Base-by-base conservation (phyloP, 176 grass and related monocot species). In the Aegilops umbellulata region DNA sequence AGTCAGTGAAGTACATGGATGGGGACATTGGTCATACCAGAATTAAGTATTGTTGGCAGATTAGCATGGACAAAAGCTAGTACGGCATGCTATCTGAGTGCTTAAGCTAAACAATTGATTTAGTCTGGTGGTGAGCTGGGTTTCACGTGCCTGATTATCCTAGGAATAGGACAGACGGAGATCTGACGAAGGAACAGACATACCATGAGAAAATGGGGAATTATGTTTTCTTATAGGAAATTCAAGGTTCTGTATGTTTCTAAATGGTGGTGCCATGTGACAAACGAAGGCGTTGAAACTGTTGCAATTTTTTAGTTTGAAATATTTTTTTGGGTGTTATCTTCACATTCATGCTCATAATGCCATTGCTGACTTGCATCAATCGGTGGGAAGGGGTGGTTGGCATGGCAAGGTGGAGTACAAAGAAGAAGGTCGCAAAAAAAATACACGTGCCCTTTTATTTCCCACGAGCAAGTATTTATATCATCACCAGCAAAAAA, bases 41-140 rank as follows among this genome's bases (percentile, higher is more conserved):
- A 87, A 87, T 80, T 91, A 87, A 76, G 89, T 84, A 84, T 51
- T n/a, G 1, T 76, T 76, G 81, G 76, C 69, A 81, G 36, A 84
- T 81, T 84, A 70, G 85, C 67, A 76, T 11, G 74, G 58, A 84
- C 67, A 65, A 65, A 65, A 66, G 69, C 19, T 66, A 64, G 82
- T 84, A 84, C 80, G 68, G 47, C 71, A 38, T 80, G 55, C 15
- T 42, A 61, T n/a, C 22, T 47, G 10, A 83, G 76, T 71, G 57
- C 71, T 72, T 14, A 22, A 71, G 79, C 36, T 30, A 84, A 76
- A 20, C 53, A 30, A 81, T 58, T 38, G 65, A 65, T 85, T 67
- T 80, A 90, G 65, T 90, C 71, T n/a, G 24, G 67, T 85, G 76
- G n/a, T 84, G 87, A 81, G 91, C 81, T 93, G 85, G 74, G 72